Percentiles rank a stretch among this genome's conserved stretches.
Conservation (phyloP, 176 grass and related monocot species). For the Lolium multiflorum region DNA sequence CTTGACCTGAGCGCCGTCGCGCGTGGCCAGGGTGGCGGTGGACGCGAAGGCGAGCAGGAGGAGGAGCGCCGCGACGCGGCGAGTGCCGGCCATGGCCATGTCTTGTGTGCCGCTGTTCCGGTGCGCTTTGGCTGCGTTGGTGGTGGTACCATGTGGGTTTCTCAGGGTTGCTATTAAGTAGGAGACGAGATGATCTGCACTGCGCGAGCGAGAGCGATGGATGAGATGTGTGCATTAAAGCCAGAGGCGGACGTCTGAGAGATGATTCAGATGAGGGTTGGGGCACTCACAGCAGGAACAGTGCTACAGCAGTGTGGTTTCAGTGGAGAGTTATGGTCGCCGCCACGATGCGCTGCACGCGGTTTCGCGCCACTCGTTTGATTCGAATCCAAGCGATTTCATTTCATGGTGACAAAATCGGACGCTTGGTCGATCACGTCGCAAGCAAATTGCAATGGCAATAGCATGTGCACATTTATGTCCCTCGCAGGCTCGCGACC, state of each 20-base stretch:
- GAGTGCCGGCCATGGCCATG: background rate
- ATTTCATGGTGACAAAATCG: background rate
- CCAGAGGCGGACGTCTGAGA: background rate
- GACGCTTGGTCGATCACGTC: too few species aligned
- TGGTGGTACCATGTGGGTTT: background rate
- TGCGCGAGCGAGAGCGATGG: background rate
- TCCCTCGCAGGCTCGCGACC: background rate
- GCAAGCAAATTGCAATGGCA: too few species aligned
- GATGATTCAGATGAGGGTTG: constrained; percentile 14
- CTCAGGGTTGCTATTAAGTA: background rate
- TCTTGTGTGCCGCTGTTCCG: background rate
- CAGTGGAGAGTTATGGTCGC: constrained; percentile 14
- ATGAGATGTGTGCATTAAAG: constrained; percentile 32
- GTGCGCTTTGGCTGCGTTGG: background rate
- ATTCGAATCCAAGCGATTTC: background rate
- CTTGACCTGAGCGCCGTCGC: background rate
- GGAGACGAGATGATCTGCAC: background rate
- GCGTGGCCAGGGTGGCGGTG: constrained; percentile 15
- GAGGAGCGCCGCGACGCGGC: constrained; percentile 27
- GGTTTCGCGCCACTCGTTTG: background rate
- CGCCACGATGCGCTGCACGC: background rate
- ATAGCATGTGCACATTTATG: constrained; percentile 42
- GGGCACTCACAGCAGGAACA: constrained; percentile 7
- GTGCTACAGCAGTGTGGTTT: background rate
- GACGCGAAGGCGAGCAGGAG: constrained; percentile 33